phyloP scores from a whole-genome alignment of 73 alveolate genomes.

The Stentor roeselii region DNA sequence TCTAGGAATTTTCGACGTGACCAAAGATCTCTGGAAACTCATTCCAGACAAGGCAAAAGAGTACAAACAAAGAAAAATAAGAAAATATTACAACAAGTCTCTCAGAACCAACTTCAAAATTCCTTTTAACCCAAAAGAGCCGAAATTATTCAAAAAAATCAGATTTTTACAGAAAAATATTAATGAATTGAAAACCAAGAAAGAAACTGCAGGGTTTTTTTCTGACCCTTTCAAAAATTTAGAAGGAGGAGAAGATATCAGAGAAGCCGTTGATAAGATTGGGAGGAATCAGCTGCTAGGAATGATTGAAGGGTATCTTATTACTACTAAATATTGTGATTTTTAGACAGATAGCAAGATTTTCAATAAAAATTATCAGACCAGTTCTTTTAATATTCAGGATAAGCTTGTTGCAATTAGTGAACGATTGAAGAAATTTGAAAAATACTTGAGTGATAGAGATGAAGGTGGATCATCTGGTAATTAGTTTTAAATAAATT shows the following conservation, averaged over 20 bases:
- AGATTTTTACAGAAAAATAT: background rate
- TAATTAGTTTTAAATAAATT: no score
- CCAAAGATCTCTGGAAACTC: background rate
- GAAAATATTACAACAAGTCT: background rate
- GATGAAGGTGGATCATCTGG: no score
- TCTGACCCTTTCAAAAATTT: background rate
- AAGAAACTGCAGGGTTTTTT: background rate
- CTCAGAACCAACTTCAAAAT: conserved; percentile 27
- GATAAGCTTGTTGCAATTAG: background rate
- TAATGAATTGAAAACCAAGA: background rate
- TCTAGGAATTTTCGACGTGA: background rate
- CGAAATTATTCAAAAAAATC: background rate
- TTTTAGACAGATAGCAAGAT: background rate
- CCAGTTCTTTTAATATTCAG: background rate
- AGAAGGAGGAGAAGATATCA: background rate
- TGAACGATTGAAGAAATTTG: background rate
- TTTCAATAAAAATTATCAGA: background rate
- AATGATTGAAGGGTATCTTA: conserved; percentile 17
- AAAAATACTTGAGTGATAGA: background rate
- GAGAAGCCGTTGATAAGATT: background rate
- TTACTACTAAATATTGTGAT: background rate
- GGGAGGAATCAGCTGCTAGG: conserved; percentile 2
- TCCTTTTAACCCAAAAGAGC: background rate
- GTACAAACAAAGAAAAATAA: background rate
- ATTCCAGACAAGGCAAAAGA: background rate